These are phyloP conservation scores for Diophrys appendiculata DNA, from an alignment of 73 alveolate genomes.

Conservation along the genomic window DNA sequence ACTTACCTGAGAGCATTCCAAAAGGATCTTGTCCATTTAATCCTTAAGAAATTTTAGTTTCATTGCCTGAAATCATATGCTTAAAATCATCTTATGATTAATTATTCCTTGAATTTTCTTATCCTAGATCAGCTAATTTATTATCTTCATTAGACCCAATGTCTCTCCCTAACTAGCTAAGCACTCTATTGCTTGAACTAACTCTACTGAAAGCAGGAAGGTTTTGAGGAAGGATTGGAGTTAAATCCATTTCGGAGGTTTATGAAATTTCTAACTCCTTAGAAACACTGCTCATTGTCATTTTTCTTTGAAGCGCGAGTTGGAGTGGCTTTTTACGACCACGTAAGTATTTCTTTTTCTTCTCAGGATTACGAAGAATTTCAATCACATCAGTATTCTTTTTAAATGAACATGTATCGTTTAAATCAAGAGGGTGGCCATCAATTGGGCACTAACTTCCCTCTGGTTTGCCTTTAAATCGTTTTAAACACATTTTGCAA, in stretches of 20 bases:
- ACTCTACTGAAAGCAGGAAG: background rate
- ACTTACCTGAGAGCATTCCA: too few relatives aligned
- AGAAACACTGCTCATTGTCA: background rate
- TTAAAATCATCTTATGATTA: too few relatives aligned
- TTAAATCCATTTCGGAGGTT: background rate
- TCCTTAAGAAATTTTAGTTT: too few relatives aligned
- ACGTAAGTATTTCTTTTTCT: background rate
- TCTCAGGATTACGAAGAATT: background rate
- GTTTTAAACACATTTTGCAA: background rate
- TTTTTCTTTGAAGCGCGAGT: background rate
- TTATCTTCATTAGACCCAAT: background rate
- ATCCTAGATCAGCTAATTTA: background rate
- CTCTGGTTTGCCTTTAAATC: background rate
- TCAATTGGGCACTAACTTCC: background rate
- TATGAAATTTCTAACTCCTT: background rate
- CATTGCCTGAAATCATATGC: too few relatives aligned
- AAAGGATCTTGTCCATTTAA: too few relatives aligned
- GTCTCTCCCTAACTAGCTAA: background rate
- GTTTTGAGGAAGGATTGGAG: background rate
- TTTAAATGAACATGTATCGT: background rate
- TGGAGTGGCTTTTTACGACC: background rate
- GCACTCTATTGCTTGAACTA: background rate
- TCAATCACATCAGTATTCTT: background rate
- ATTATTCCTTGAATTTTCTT: background rate
- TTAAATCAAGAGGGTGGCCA: background rate